Evolutionary conservation across 1,284 basidiomycete genomes (phyloP).

Genomic region (Trichosporon sp.): DNA sequence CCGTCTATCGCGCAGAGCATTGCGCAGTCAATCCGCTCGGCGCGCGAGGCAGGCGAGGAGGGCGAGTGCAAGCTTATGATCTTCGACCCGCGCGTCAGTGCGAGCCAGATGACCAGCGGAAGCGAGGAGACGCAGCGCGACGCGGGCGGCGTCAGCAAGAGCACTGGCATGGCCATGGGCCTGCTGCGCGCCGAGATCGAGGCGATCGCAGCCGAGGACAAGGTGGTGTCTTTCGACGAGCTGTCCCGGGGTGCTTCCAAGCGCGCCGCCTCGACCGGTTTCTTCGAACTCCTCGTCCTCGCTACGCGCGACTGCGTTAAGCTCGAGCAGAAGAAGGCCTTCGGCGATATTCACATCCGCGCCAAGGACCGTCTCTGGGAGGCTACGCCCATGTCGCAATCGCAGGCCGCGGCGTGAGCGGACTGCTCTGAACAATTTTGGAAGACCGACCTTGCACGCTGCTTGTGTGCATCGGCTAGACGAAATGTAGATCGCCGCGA

Average conservation of each 20-base stretch:
- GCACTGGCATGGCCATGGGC: conserved; percentile 82
- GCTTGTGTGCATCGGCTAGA: too few relatives aligned
- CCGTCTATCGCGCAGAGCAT: conserved; percentile 28
- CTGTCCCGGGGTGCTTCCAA: conserved; percentile 58
- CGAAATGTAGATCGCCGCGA: neutral
- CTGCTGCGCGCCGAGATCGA: conserved; percentile 72
- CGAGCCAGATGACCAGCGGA: neutral
- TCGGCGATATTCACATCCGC: conserved; percentile 77
- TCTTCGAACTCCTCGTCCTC: conserved; percentile 93
- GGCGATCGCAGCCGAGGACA: conserved; percentile 50
- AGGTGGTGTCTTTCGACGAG: conserved; percentile 64
- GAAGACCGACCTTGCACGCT: too few relatives aligned
- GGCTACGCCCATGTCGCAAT: conserved; percentile 3
- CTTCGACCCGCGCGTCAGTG: conserved; percentile 61
- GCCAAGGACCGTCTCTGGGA: conserved; percentile 69
- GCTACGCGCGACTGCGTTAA: conserved; percentile 85
- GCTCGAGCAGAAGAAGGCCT: conserved; percentile 65
- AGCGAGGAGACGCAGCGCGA: conserved; percentile 1
- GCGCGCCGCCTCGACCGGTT: conserved; percentile 88
- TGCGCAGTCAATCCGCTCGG: neutral
- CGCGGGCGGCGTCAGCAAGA: conserved; percentile 69
- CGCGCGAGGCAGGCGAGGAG: conserved; percentile 6
- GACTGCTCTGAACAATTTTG: too few relatives aligned
- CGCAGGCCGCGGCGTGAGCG: neutral
- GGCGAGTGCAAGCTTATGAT: conserved; percentile 66